Evolutionary conservation across 2,329 filamentous ascomycete genomes (phyloP).

Genomic region (Aspergillus sergii): DNA sequence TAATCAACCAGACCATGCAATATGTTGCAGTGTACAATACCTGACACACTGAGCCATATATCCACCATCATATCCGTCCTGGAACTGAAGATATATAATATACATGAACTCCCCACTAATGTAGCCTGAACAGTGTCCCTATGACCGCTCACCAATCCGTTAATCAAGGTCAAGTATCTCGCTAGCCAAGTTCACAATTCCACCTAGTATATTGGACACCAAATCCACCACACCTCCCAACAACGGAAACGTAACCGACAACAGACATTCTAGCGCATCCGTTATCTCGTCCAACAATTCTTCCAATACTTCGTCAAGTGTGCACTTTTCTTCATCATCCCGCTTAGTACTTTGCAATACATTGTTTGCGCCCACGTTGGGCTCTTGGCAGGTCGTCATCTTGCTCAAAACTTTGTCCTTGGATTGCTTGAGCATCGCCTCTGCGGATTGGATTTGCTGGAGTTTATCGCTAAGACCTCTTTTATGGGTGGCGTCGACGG

Average conservation of each 20-base stretch:
- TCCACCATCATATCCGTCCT: not conserved
- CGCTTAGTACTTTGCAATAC: not conserved
- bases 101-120: not conserved
- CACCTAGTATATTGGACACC: slow-evolving; percentile 4
- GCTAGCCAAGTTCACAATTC: slow-evolving; percentile 3
- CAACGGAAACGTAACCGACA: slow-evolving; percentile 3
- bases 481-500: not conserved
- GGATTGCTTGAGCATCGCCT: not conserved
- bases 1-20: not conserved
- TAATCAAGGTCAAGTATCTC: slow-evolving; percentile 1
- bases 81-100: not conserved
- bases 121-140: not conserved
- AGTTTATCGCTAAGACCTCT: not conserved
- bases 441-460: not conserved
- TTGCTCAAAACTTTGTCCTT: not conserved
- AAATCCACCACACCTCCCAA: slow-evolving; percentile 5
- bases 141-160: not conserved
- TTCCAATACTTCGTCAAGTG: slow-evolving; percentile 7
- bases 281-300: slow-evolving; percentile 8
- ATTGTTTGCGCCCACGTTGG: not conserved
- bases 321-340: slow-evolving; percentile 6
- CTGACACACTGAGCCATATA: not conserved
- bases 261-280: slow-evolving; percentile 8
- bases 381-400: slow-evolving; percentile 5
- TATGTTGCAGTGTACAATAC: not conserved